A percentile compares a stretch with the other conserved stretches of the same genome.
Conservation (phyloP, 2,329 filamentous ascomycete genomes). For the Fusarium sp. region DNA sequence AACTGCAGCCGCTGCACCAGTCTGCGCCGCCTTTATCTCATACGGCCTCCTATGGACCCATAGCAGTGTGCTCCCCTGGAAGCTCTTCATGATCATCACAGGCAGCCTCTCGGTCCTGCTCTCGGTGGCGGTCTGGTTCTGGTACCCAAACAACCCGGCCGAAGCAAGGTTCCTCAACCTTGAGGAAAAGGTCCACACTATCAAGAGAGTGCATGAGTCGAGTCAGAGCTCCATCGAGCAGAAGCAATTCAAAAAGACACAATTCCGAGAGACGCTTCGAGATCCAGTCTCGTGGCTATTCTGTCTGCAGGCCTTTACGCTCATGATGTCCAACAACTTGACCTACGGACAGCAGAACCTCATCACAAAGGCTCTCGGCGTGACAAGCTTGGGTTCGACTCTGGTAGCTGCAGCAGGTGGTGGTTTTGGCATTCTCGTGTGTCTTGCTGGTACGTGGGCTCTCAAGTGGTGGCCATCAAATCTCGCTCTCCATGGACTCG, state of each 20-base stretch:
- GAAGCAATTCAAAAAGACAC: slow-evolving; percentile 50
- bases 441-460: slow-evolving; percentile 48
- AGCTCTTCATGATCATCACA: slow-evolving; percentile 54
- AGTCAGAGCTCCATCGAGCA: slow-evolving; percentile 50
- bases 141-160: slow-evolving; percentile 52
- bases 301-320: slow-evolving; percentile 46
- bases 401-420: slow-evolving; percentile 53
- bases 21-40: slow-evolving; percentile 53
- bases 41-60: slow-evolving; percentile 55
- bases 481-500: slow-evolving; percentile 46
- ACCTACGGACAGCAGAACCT: slow-evolving; percentile 55
- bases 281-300: slow-evolving; percentile 51
- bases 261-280: slow-evolving; percentile 44
- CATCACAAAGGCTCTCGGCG: slow-evolving; percentile 50
- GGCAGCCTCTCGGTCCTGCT: slow-evolving; percentile 50
- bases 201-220: slow-evolving; percentile 45
- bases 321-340: slow-evolving; percentile 54
- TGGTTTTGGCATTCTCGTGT: slow-evolving; percentile 49
- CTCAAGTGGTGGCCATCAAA: slow-evolving; percentile 48
- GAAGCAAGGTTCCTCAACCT: slow-evolving; percentile 52
- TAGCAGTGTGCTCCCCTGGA: slow-evolving; percentile 50
- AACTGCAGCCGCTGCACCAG: slow-evolving; percentile 49
- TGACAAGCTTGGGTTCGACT: slow-evolving; percentile 53
- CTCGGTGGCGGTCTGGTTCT: slow-evolving; percentile 47
- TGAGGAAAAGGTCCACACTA: slow-evolving; percentile 54